phyloP scores from a whole-genome alignment of 176 grass and related monocot species.

The Musa beccarii region DNA sequence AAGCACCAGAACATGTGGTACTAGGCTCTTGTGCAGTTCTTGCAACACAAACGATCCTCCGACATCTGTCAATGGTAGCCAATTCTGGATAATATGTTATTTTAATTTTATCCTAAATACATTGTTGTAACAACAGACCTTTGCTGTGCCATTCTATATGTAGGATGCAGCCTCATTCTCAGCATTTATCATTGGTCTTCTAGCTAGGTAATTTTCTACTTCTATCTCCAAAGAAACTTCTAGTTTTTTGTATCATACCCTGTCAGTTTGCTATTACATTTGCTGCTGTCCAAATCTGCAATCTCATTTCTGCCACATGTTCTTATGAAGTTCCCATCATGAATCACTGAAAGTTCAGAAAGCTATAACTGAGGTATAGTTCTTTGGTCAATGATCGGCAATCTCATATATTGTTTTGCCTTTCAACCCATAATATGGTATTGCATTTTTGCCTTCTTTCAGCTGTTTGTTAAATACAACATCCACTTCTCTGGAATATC shows the following conservation, averaged over 20 bases:
- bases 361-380: constrained; percentile 76
- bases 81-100: constrained; percentile 13
- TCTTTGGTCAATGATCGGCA: not conserved
- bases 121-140: constrained; percentile 11
- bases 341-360: constrained; percentile 88
- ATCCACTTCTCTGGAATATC: constrained; percentile 91
- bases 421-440: not conserved
- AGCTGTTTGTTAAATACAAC: constrained; percentile 97
- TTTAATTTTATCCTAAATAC: constrained; percentile 6
- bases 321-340: constrained; percentile 70
- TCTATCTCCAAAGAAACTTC: constrained; percentile 3
- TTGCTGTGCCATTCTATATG: constrained; percentile 21
- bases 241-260: no score
- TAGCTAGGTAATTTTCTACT: constrained; percentile 57
- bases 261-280: not conserved
- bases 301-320: constrained; percentile 19
- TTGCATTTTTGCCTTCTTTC: constrained; percentile 18
- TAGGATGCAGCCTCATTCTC: constrained; percentile 68
- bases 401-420: constrained; percentile 20
- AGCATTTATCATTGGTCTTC: constrained; percentile 75
- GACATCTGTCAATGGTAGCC: constrained; percentile 61
- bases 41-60: constrained; percentile 54
- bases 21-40: constrained; percentile 83
- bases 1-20: constrained; percentile 65
- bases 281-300: not conserved